phyloP scores from a whole-genome alignment of 1,284 basidiomycete genomes.

The Moniliella sp. region DNA sequence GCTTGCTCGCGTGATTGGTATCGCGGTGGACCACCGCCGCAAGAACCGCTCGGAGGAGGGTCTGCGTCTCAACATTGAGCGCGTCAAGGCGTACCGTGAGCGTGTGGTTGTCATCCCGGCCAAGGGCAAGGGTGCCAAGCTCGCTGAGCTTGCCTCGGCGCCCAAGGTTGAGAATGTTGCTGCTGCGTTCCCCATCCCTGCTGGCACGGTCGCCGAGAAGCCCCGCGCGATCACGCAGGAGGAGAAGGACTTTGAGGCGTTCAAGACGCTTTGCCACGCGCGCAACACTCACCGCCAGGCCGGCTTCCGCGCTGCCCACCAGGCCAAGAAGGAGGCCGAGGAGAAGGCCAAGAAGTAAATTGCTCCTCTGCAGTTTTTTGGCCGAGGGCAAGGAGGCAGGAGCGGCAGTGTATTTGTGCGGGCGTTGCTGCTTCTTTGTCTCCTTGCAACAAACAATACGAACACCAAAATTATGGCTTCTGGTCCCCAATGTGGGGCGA shows the following conservation, averaged over 20 bases:
- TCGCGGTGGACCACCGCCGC: slow-evolving; percentile 90
- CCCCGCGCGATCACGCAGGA: slow-evolving; percentile 82
- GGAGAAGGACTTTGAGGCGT: slow-evolving; percentile 66
- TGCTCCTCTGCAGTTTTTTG: too few species aligned
- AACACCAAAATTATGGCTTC: too few species aligned
- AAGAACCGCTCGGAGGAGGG: slow-evolving; percentile 92
- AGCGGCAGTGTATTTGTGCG: too few species aligned
- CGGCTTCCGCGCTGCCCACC: too few species aligned
- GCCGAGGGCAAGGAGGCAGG: too few species aligned
- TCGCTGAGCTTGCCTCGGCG: too few species aligned
- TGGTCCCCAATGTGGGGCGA: too few species aligned
- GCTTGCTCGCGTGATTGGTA: slow-evolving; percentile 75
- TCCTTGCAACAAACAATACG: too few species aligned
- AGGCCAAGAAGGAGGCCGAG: slow-evolving; percentile 75
- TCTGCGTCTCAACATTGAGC: slow-evolving; percentile 80
- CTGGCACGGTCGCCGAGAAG: slow-evolving; percentile 49
- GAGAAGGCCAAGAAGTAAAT: slow-evolving; percentile 78
- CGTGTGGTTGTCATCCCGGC: slow-evolving; percentile 63
- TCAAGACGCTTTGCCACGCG: slow-evolving; percentile 63
- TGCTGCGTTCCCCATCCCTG: slow-evolving; percentile 40
- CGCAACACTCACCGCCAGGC: slow-evolving; percentile 66
- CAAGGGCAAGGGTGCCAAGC: slow-evolving; percentile 54
- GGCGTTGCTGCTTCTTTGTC: too few species aligned
- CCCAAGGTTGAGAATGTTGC: slow-evolving; percentile 38
- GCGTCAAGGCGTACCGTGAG: slow-evolving; percentile 77